A percentile compares a stretch with the other conserved stretches of the same genome.
Evolutionary conservation across 352 stramenopile species (phyloP).

Genomic region (Pythium volutum): DNA sequence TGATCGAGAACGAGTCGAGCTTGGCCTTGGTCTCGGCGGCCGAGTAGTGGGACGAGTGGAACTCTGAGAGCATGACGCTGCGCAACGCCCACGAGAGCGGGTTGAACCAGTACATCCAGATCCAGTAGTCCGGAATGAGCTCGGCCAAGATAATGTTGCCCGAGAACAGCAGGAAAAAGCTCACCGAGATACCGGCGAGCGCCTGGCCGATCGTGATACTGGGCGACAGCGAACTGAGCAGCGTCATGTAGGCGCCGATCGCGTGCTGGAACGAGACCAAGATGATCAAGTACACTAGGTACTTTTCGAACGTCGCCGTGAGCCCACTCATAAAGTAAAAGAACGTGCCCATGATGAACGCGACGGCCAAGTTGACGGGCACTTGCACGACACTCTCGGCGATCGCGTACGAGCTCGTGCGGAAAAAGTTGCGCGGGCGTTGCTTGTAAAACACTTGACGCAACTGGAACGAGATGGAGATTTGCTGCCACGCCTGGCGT

Average conservation of each 20-base stretch:
- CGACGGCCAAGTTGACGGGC: conserved; percentile 62
- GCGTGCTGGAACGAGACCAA: conserved; percentile 75
- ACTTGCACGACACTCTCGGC: conserved; percentile 55
- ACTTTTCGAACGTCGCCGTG: conserved; percentile 51
- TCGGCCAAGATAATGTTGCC: conserved; percentile 69
- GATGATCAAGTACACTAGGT: conserved; percentile 75
- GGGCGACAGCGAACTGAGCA: conserved; percentile 49
- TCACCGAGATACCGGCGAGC: conserved; percentile 43
- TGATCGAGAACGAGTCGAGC: conserved; percentile 26
- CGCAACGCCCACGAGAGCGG: conserved; percentile 57
- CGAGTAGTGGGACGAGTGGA: conserved; percentile 27
- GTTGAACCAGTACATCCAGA: conserved; percentile 79
- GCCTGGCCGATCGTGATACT: conserved; percentile 55
- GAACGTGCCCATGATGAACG: conserved; percentile 58
- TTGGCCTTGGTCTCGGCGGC: conserved; percentile 4
- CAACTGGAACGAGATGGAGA: conserved; percentile 66
- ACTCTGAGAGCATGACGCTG: conserved; percentile 58
- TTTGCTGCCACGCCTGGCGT: conserved; percentile 68
- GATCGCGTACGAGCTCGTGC: conserved; percentile 77
- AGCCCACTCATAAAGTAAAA: conserved; percentile 91
- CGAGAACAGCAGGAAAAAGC: conserved; percentile 69
- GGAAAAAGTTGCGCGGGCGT: conserved; percentile 86
- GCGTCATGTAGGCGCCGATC: conserved; percentile 61
- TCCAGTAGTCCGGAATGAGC: conserved; percentile 68
- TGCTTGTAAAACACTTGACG: conserved; percentile 91